Evolutionary conservation across 2,329 filamentous ascomycete genomes (phyloP), one percentile per base, ranked within the genome.

Genomic region (Alternaria angustiovoidea): DNA sequence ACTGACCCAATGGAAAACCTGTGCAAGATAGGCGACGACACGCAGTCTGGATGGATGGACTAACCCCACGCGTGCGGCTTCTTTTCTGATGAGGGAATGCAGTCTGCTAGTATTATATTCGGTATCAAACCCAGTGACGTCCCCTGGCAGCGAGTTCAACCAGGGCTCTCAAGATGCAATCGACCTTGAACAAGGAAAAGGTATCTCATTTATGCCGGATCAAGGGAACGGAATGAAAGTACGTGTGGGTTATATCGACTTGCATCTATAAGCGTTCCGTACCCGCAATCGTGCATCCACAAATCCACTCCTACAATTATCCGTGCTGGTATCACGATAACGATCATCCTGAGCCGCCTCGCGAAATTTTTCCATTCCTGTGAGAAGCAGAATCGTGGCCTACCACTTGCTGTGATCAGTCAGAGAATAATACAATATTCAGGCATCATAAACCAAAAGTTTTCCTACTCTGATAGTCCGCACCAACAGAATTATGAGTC

Each of bases 51-150:
- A 22, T 28, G 18, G n/a, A 24, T 46, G 42, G 22, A 38, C 42
- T 18, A 43, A 43, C 48, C 30, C 53, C 47, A 59, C 56, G 54
- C 22, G 30, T 48, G 34, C 43, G 41, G 32, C 22, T 56, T 44
- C 32, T 18, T 16, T 20, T 22, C 24, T 32, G 28, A 51, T 38
- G 20, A 44, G 28, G 20, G 22, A 43, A 39, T 34, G 43, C 28
- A 38, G 18, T 34, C 22, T 44, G 39, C 14, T 48, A 24, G 32
- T 26, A 34, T 30, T 11, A 34, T 24, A 32, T 30, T 46, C 18
- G 14, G 20, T 11, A 44, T 34, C 44, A 7, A 22, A 32, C 28
- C 32, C 16, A 7, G 22, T 20, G 14, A 22, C 22, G 5, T 7
- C 12, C 46, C 24, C 2, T 32, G 22, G 18, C 30, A 22, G 20